Evolutionary conservation across 2,329 filamentous ascomycete species (phyloP).

Genomic region (Monilinia polystroma): DNA sequence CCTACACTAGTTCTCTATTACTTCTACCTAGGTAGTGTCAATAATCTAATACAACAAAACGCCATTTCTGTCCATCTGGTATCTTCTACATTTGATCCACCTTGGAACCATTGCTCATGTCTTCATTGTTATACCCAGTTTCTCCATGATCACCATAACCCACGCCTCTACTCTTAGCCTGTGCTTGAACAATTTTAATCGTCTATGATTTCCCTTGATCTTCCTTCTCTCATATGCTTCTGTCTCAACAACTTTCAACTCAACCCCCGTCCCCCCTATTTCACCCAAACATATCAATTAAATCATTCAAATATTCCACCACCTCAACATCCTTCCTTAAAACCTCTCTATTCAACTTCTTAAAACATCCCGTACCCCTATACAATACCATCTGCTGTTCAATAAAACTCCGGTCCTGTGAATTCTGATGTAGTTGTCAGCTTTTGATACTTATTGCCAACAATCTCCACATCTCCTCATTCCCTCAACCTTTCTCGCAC

Average conservation of each 20-base stretch:
- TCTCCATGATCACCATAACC: background rate
- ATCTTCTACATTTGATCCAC: background rate
- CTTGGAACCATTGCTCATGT: background rate
- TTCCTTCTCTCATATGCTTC: background rate
- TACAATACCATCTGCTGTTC: constrained; percentile 40
- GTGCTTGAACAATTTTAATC: background rate
- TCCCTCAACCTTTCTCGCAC: background rate
- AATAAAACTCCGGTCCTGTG: constrained; percentile 39
- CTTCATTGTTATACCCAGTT: background rate
- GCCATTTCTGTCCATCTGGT: background rate
- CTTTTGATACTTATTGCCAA: background rate
- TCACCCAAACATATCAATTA: constrained; percentile 34
- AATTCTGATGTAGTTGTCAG: constrained; percentile 32
- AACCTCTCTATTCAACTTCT: constrained; percentile 37
- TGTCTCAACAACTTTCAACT: no score
- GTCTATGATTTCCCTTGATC: background rate
- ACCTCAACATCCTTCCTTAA: constrained; percentile 39
- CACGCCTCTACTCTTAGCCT: background rate
- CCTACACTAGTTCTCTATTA: background rate
- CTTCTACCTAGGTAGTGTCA: background rate
- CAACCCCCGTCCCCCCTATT: background rate
- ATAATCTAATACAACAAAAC: background rate
- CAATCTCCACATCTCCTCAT: background rate
- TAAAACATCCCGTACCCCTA: constrained; percentile 35
- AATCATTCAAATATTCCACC: constrained; percentile 41